phyloP scores from a whole-genome alignment of 2,329 filamentous ascomycete species.

The Leptoxyphium fumago region DNA sequence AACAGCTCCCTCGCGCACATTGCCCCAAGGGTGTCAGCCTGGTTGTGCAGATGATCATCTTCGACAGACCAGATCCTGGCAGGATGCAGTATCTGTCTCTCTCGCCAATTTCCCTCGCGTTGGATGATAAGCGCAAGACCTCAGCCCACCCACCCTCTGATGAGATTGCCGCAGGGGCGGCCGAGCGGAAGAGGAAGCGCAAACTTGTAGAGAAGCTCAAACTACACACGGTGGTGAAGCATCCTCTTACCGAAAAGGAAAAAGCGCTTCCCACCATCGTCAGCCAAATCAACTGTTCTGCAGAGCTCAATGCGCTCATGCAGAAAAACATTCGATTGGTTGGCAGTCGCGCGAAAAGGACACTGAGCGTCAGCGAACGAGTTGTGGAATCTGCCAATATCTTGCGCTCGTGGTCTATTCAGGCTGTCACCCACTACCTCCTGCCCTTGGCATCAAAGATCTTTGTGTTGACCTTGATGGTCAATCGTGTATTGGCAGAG shows the following conservation, averaged over 20 bases:
- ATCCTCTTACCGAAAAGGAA: conserved; percentile 67
- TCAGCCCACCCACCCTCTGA: conserved; percentile 28
- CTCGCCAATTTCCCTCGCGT: conserved; percentile 70
- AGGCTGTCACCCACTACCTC: conserved; percentile 57
- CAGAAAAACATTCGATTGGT: conserved; percentile 84
- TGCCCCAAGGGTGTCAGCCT: conserved; percentile 50
- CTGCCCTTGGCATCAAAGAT: conserved; percentile 57
- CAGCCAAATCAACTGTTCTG: conserved; percentile 91
- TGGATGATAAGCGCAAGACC: conserved; percentile 52
- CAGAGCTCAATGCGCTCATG: conserved; percentile 70
- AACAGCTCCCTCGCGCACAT: conserved; percentile 53
- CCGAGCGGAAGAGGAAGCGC: conserved; percentile 45
- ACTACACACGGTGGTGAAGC: conserved; percentile 69
- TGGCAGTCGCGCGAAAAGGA: conserved; percentile 64
- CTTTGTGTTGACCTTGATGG: conserved; percentile 66
- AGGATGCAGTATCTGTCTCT: conserved; percentile 96
- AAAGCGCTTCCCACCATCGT: conserved; percentile 65
- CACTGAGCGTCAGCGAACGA: conserved; percentile 81
- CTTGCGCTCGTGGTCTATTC: conserved; percentile 52
- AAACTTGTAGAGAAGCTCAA: conserved; percentile 73
- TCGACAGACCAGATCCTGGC: conserved; percentile 68
- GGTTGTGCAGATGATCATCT: conserved; percentile 76
- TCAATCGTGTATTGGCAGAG: conserved; percentile 69
- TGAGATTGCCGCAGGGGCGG: conserved; percentile 55
- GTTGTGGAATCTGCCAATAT: conserved; percentile 87